Evolutionary conservation across 768 basidiomycete species (phyloP), one percentile per base, ranked within the genome.

Genomic region (Trichaptum fuscoviolaceum): DNA sequence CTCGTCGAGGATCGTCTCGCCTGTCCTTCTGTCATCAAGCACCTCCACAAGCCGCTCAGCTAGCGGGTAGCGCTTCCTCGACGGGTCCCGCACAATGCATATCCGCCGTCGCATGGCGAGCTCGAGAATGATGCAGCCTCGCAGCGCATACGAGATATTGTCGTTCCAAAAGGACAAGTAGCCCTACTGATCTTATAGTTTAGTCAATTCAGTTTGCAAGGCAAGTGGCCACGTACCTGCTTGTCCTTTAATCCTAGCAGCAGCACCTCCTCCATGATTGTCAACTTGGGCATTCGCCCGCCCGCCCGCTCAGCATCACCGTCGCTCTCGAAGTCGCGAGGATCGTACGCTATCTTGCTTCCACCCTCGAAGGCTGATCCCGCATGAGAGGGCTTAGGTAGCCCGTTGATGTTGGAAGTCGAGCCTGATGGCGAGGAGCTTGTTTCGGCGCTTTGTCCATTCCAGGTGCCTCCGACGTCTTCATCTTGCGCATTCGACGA

Each of bases 141-240:
- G 88, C 1, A 99, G 85, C 17, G 96, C 96, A 77, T 99, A 99
- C 0, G 95, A 97, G 70, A 99, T 99, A 79, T 98, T 99, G 82
- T 99, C 96, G 79, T 99, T 99, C 96, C 96, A 99, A 75, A 99
- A 99, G 0, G 95, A 96, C 52, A 99, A 87, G 77, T 99, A 97
- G 36, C 96, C 96, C 87, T 89, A 71, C 59, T 58, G 60, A 58
- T 60, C 73, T 70, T 57, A n/a, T 58, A 27, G 66, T 15, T 23
- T 27, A n/a, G 24, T 52, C 42, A 12, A 52, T 52, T 52, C 42
- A 12, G 15, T 4, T 12, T 52, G 42, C 42, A 12, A 2, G 42
- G 15, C 2, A 12, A 61, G 9, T 26, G 15, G 67, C 63, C 27
- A 79, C 83, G 24, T 71, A 95, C 95, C 81, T 96, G 95, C 74